Percentiles rank a stretch among this genome's conserved stretches.
Conservation (phyloP, 768 basidiomycete species). For the Phylloporus arenicola region DNA sequence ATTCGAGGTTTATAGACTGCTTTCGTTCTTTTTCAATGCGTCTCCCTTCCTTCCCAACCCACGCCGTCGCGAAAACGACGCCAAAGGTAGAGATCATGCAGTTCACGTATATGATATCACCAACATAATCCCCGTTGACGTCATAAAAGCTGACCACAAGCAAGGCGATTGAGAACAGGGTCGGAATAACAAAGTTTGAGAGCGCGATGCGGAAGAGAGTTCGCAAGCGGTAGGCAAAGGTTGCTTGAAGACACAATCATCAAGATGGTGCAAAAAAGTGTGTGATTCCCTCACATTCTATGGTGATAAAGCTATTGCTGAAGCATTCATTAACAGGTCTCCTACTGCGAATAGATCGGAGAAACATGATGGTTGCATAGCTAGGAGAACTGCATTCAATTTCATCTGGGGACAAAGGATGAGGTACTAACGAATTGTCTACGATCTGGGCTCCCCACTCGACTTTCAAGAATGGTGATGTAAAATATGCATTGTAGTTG, state of each 20-base stretch:
- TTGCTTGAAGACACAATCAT: conserved; percentile 2
- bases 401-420: not conserved
- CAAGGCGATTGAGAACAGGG: conserved; percentile 17
- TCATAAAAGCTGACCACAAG: not conserved
- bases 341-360: conserved; percentile 2
- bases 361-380: conserved; percentile 23
- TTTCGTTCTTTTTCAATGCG: not conserved
- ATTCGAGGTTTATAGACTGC: not conserved
- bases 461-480: conserved; percentile 26
- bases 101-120: conserved; percentile 2
- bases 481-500: conserved; percentile 4
- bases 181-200: conserved; percentile 28
- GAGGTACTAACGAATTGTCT: conserved; percentile 22
- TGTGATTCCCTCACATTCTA: not conserved
- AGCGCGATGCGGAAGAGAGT: conserved; percentile 19
- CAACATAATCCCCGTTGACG: not conserved
- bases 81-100: conserved; percentile 1
- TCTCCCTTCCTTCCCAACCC: conserved; percentile 2
- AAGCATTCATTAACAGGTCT: not conserved
- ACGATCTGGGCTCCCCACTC: conserved; percentile 26
- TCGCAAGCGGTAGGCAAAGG: conserved; percentile 10
- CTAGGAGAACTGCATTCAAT: conserved; percentile 3
- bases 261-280: not conserved
- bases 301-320: not conserved
- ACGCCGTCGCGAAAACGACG: conserved; percentile 5